A percentile compares a stretch with the other conserved stretches of the same genome.
These are phyloP conservation scores for Ophiostoma montium DNA, from an alignment of 2,329 filamentous ascomycete genomes.

Conservation along the genomic window DNA sequence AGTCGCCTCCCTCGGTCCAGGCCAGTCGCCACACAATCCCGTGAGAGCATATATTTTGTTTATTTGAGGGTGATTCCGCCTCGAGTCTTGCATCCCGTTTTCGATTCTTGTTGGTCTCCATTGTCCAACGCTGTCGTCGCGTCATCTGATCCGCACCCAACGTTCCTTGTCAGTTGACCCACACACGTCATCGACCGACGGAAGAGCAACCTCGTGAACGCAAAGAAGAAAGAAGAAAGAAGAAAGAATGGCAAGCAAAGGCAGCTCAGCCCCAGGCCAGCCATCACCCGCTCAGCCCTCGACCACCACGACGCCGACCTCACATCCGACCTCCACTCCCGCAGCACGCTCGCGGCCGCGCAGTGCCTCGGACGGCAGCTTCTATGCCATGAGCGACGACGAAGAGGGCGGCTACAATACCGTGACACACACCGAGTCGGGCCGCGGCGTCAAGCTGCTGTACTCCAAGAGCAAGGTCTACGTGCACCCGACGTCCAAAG, in stretches of 20 bases:
- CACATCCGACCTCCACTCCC: background rate
- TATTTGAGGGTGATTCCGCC: too few relatives aligned
- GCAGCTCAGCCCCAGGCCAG: background rate
- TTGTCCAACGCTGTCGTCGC: too few relatives aligned
- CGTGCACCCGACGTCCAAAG: constrained; percentile 80
- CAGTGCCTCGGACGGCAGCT: constrained; percentile 61
- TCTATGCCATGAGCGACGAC: constrained; percentile 93
- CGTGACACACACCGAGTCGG: constrained; percentile 63
- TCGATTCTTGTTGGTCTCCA: too few relatives aligned
- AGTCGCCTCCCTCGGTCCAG: too few relatives aligned
- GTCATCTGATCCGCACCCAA: too few relatives aligned
- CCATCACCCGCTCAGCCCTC: background rate
- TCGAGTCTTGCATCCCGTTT: too few relatives aligned
- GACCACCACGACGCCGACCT: background rate
- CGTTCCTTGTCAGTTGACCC: background rate
- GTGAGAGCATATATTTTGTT: too few relatives aligned
- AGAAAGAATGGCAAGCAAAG: background rate
- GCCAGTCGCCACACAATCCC: too few relatives aligned
- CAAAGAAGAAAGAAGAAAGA: too few relatives aligned
- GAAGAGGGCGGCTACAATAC: constrained; percentile 93
- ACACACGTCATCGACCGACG: background rate
- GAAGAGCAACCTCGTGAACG: background rate
- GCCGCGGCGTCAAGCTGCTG: constrained; percentile 79
- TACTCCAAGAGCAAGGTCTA: constrained; percentile 99
- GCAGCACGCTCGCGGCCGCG: constrained; percentile 14